Base-by-base conservation (phyloP, 805 yeast species). In the Pichia scutulata region DNA sequence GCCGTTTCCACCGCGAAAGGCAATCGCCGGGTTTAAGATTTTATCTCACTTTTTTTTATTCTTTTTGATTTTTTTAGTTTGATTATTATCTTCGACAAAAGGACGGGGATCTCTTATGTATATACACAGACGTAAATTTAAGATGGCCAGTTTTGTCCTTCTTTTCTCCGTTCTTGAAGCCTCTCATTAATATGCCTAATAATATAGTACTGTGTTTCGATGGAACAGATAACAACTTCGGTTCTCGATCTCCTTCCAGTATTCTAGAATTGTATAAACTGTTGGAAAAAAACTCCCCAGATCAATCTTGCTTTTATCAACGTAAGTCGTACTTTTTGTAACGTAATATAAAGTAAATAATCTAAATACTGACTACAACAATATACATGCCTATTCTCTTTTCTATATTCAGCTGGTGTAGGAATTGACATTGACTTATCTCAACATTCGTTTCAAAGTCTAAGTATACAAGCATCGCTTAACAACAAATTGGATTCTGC, bases 181-280 rank as follows among this genome's bases (percentile, higher is more conserved):
- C 13, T 13, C 14, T 28, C 7, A 13, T 28, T 21, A 26, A 7
- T n/a, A 24, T 30, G 46, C 12, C 44, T 7, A 76, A 73, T 59
- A 78, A 75, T 54, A 64, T 81, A 23, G 65, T 82, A 1, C 60
- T 81, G 13, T 81, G 86, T 58, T 73, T 82, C 46, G 86, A 82
- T 67, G 86, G 86, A 1, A 82, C 86, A 0, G 75, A 70, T 28
- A 78, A 74, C 56, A 76, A 76, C 53, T 81, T 81, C 62, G 83
- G 84, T 1, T 72, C 75, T 0, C 64, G 68, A 23, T 81, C 83
- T 0, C 74, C 73, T 49, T 72, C 84, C 1, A 81, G 80, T 56
- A 76, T 78, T 1, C 61, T 82, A 42, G 77, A 76, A 56, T 52
- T 81, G 14, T 82, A 73, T 60, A 68, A 75, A 41, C 65, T 81